These are phyloP conservation scores for Kodamaea fukazawae DNA, from an alignment of 805 yeast genomes.

Conservation along the genomic window DNA sequence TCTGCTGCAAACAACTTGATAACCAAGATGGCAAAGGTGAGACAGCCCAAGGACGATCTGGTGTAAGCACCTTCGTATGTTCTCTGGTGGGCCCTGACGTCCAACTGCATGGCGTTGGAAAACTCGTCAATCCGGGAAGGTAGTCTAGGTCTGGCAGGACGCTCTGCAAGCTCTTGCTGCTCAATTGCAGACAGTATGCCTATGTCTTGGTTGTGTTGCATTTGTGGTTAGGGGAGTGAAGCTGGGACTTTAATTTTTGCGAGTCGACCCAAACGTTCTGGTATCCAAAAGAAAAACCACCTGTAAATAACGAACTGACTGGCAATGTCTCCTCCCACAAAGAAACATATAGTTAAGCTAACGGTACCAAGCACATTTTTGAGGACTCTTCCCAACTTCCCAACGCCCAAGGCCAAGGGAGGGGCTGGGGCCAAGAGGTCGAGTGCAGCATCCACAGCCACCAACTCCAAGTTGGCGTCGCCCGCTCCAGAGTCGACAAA, in stretches of 20 bases:
- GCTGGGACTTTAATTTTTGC: no score
- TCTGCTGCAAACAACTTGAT: conserved; percentile 62
- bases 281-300: no score
- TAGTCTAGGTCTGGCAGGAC: conserved; percentile 14
- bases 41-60: conserved; percentile 65
- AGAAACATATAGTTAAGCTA: conserved; percentile 33
- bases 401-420: conserved; percentile 8
- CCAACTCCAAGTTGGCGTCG: conserved; percentile 25
- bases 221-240: no score
- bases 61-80: conserved; percentile 85
- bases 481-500: conserved; percentile 22
- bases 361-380: conserved; percentile 30
- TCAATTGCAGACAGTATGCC: neutral
- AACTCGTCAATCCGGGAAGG: conserved; percentile 38
- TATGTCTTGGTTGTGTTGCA: neutral
- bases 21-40: conserved; percentile 63
- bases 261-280: no score
- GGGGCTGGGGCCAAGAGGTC: conserved; percentile 1
- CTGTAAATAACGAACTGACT: neutral
- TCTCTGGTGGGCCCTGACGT: conserved; percentile 69
- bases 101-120: conserved; percentile 41
- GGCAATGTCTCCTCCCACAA: conserved; percentile 21
- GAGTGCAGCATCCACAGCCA: conserved; percentile 7
- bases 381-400: conserved; percentile 33
- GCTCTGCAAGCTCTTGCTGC: neutral